Conservation (phyloP, 441 rosid species). For the Macaranga tanarius region DNA sequence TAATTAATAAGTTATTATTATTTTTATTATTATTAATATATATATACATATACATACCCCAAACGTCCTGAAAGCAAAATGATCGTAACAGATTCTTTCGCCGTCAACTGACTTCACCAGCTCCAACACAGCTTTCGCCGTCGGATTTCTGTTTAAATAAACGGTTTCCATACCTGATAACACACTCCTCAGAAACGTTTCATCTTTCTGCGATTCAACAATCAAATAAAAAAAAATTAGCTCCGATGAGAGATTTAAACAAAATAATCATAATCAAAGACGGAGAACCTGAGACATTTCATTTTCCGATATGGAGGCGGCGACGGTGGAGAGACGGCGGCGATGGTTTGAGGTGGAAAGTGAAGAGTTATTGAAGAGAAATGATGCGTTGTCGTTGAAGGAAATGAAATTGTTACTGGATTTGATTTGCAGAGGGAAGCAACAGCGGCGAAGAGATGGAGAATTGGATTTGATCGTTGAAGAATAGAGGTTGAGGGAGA, state of each 20-base stretch:
- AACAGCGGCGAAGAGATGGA: conserved; percentile 12
- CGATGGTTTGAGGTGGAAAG: conserved; percentile 16
- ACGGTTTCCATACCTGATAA: conserved; percentile 67
- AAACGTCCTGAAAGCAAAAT: conserved; percentile 87
- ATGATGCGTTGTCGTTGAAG: not conserved
- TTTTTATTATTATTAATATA: no score
- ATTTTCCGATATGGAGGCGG: conserved; percentile 31
- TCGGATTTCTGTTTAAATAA: conserved; percentile 71
- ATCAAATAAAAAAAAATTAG: not conserved
- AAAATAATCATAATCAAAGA: conserved; percentile 20
- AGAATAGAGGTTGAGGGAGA: conserved; percentile 18
- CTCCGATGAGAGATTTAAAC: not conserved
- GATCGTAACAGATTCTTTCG: conserved; percentile 72
- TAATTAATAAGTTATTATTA: no score
- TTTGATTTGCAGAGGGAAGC: conserved; percentile 17
- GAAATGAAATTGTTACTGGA: conserved; percentile 22
- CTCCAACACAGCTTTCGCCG: conserved; percentile 71
- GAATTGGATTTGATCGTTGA: conserved; percentile 26
- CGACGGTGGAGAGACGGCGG: conserved; percentile 25
- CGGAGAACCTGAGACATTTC: conserved; percentile 16
- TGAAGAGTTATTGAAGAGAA: not conserved
- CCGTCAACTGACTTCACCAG: conserved; percentile 57
- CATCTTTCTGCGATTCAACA: conserved; percentile 41
- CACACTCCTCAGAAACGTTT: conserved; percentile 69
- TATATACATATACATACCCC: no score